Conservation (phyloP, 176 grass and related monocot genomes). For the Hyparrhenia diplandra region DNA sequence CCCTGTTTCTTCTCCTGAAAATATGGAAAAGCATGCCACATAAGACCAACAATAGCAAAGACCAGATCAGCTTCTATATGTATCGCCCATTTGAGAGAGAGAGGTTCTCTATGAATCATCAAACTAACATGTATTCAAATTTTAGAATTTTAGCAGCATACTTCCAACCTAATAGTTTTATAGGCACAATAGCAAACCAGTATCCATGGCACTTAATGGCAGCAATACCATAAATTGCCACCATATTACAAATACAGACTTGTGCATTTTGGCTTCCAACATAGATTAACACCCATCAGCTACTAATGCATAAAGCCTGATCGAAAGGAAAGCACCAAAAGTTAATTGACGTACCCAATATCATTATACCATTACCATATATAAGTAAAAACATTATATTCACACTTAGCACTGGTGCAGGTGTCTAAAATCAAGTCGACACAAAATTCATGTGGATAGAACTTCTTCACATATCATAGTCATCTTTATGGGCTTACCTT, state of each 20-base stretch:
- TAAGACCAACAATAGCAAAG: constrained; percentile 32
- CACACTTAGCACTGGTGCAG: not conserved
- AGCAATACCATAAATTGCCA: not conserved
- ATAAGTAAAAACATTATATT: not conserved
- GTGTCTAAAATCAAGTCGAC: not conserved
- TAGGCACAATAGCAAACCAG: constrained; percentile 14
- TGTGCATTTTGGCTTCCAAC: not conserved
- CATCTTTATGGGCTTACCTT: constrained; percentile 49
- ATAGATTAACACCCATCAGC: not conserved
- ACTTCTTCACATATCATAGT: not conserved
- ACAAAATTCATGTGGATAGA: not conserved
- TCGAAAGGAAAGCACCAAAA: not conserved
- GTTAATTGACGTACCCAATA: not conserved
- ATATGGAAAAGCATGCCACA: constrained; percentile 32
- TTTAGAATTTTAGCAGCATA: not conserved
- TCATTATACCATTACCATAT: not conserved
- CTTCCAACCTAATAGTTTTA: not conserved
- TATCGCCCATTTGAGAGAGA: not conserved
- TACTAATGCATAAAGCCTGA: not conserved
- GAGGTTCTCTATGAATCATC: constrained; percentile 8
- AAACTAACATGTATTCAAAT: not conserved
- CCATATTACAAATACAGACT: not conserved
- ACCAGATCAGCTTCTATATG: constrained; percentile 17
- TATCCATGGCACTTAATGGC: not conserved
- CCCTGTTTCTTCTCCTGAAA: constrained; percentile 84